Evolutionary conservation across 2,329 filamentous ascomycete genomes (phyloP), one percentile per base, ranked within the genome.

Genomic region (Fusarium sp.): DNA sequence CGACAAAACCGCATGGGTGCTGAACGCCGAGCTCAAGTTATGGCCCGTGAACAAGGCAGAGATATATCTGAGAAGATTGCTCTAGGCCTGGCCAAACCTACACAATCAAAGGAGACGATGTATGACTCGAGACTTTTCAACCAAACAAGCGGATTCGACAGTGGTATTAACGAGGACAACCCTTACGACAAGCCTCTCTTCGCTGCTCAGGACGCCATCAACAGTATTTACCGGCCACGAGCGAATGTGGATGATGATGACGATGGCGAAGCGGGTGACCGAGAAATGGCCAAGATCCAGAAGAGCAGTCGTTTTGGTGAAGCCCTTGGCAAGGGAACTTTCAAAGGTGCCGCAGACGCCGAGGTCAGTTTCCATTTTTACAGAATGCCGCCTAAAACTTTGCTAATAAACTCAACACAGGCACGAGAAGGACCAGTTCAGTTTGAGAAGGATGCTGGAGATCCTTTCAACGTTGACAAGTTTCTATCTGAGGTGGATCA

Each of bases 21-120:
- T 0, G 96, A 99, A 84, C 91, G 96, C 64, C 91, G 94, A 50
- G 90, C 98, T 62, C 95, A 98, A 82, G 92, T 97, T 84, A 93
- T 98, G 88, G 96, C 96, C 2, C 91, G 95, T 30, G 96, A 98
- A 82, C 96, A 98, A 81, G 95, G 97, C 81, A 94, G 96, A 76
- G 96, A 99, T 82, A 98, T 99, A 56, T 96, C 94, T 4, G 96
- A 99, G 81, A 98, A 98, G 86, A 94, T 99, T 39, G 96, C 96
- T 3, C 88, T 99, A 11, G 96, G 96, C 8, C 85, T 98, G 55
- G 96, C 96, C 11, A 99, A 98, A 83, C 96, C 96, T 6, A 98
- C 96, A 8, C 93, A 96, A 80, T 93, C 92, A 57, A 92, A 92
- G 63, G 96, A 99, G 82, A 92, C 93, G 30, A 98, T 98, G 96